Conservation (phyloP, 2,329 filamentous ascomycete species). For the Colletotrichum spaethianum region DNA sequence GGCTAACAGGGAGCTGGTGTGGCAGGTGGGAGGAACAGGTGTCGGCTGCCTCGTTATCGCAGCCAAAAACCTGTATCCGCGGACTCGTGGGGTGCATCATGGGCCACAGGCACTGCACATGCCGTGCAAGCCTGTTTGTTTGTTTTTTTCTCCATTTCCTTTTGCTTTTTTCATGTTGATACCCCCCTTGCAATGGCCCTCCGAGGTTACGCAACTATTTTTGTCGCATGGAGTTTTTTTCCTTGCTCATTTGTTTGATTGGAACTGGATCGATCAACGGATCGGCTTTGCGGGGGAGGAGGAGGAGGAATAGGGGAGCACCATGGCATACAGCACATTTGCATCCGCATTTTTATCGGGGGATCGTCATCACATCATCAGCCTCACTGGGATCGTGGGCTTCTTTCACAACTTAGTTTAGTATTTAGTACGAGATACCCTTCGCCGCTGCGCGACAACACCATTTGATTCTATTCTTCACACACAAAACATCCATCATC, state of each 20-base stretch:
- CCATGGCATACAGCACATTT: conserved; percentile 32
- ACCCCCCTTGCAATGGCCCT: conserved; percentile 31
- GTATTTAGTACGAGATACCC: conserved; percentile 41
- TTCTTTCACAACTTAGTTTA: conserved; percentile 20
- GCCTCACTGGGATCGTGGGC: conserved; percentile 16
- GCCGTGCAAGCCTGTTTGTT: conserved; percentile 4
- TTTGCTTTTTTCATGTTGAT: conserved; percentile 31
- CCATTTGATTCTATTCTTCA: conserved; percentile 31
- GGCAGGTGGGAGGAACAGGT: conserved; percentile 39
- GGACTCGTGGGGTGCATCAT: conserved; percentile 22
- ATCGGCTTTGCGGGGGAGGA: conserved; percentile 20
- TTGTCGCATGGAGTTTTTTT: conserved; percentile 36
- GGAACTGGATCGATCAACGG: conserved; percentile 26
- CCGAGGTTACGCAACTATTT: conserved; percentile 23
- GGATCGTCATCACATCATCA: conserved; percentile 19
- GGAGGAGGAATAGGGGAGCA: conserved; percentile 20
- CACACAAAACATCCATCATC: background rate
- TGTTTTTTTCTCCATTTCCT: background rate
- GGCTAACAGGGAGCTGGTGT: conserved; percentile 21
- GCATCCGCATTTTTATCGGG: conserved; percentile 32
- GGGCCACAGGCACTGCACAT: conserved; percentile 35
- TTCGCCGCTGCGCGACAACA: conserved; percentile 37
- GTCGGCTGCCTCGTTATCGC: conserved; percentile 24
- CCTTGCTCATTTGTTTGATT: background rate
- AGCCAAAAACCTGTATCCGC: conserved; percentile 23